Evolutionary conservation across 2,329 filamentous ascomycete species (phyloP).

Genomic region (Phialophora tarda): DNA sequence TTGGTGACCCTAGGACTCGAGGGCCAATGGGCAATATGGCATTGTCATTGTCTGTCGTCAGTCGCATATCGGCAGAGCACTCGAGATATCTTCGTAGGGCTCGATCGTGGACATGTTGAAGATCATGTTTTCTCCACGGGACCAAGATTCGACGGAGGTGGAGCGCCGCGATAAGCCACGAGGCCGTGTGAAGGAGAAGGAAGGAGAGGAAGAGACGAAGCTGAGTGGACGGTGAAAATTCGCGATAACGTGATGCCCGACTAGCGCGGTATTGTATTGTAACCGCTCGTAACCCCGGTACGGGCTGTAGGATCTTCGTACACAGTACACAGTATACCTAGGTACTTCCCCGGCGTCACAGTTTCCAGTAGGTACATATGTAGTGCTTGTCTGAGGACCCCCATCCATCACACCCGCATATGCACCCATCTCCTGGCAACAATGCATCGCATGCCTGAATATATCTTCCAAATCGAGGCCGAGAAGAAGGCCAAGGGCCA

Average conservation of each 20-base stretch:
- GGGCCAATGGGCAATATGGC: conserved; percentile 26
- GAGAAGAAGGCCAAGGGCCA: neutral
- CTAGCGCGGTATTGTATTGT: conserved; percentile 20
- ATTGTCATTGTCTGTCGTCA: conserved; percentile 30
- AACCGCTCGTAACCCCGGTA: conserved; percentile 1
- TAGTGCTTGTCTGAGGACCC: neutral
- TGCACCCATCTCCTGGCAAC: neutral
- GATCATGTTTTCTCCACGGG: conserved; percentile 28
- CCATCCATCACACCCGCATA: neutral
- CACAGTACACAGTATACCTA: too few species aligned
- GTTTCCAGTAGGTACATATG: neutral
- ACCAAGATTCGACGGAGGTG: conserved; percentile 12
- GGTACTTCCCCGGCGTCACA: neutral
- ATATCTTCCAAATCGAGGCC: neutral
- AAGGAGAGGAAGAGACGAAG: neutral
- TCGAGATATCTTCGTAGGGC: neutral
- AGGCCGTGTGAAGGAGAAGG: neutral
- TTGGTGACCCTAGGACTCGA: neutral
- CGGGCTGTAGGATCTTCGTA: neutral
- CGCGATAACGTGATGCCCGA: conserved; percentile 20
- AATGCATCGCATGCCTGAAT: neutral
- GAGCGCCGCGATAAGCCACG: conserved; percentile 22
- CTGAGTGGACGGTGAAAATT: conserved; percentile 24
- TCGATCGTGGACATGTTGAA: conserved; percentile 7
- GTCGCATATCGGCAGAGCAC: conserved; percentile 1